Evolutionary conservation across 78 protist species (phyloP).

Genomic region (slime mould (Dictyostelium discoideum)): DNA sequence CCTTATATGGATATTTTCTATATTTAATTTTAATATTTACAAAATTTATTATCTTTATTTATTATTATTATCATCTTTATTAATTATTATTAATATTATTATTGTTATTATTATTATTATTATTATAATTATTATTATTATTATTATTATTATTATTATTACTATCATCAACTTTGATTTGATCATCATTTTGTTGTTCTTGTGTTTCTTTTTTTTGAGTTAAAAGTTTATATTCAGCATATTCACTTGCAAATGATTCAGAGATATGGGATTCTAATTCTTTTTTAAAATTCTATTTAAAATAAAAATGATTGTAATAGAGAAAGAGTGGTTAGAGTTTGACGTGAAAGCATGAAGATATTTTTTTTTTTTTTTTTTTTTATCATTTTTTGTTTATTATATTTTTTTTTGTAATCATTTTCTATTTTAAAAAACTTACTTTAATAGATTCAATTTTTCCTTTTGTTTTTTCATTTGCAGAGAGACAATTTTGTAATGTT

Average conservation of each 20-base stretch:
- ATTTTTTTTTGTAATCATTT: too few species aligned
- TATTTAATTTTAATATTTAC: too few species aligned
- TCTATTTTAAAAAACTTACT: slow-evolving; percentile 32
- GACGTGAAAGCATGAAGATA: neutral
- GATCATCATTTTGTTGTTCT: neutral
- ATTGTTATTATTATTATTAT: too few species aligned
- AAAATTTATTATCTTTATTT: too few species aligned
- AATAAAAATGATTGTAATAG: neutral
- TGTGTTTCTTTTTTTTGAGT: neutral
- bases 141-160: too few species aligned
- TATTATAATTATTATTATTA: too few species aligned
- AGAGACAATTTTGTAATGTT: slow-evolving; percentile 58
- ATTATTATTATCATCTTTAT: too few species aligned
- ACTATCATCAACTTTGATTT: neutral
- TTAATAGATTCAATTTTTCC: slow-evolving; percentile 73
- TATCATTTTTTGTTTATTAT: too few species aligned
- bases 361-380: neutral
- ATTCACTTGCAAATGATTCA: slow-evolving; percentile 53
- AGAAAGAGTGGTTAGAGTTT: neutral
- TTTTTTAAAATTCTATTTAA: slow-evolving; percentile 27
- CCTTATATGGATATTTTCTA: too few species aligned
- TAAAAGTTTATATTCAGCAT: slow-evolving; percentile 8
- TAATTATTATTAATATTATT: too few species aligned
- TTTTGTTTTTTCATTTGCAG: slow-evolving; percentile 69
- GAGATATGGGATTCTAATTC: slow-evolving; percentile 39